Evolutionary conservation across 257 asterid species (phyloP), one percentile per base, ranked within the genome.

Genomic region (Ilex asprella): DNA sequence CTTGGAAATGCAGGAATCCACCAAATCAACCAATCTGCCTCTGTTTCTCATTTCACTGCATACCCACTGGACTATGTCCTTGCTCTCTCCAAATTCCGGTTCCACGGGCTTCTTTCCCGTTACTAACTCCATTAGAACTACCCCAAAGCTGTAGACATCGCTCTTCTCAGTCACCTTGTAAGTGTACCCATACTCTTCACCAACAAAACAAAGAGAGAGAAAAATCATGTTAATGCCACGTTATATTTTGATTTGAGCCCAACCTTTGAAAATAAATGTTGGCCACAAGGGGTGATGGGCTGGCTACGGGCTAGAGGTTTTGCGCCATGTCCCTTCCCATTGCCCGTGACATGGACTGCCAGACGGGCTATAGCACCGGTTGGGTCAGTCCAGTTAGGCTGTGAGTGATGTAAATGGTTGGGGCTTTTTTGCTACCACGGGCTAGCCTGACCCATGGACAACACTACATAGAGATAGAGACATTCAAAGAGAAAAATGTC

Each of bases 141-240:
- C 84, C 6, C 81, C 81, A 2, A 78, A 78, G 59, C 84, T 78
- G 66, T 75, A 78, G 41, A 78, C 84, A 21, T 78, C 84, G 39
- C 80, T 65, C 71, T 75, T 78, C 54, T 79, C 78, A 0, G 58
- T 73, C 62, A 79, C 78, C 58, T 61, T 79, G 60, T 56, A 58
- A 30, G 79, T 60, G 55, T 75, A 72, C 0, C 78, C 81, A 31
- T 73, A 79, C 68, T 75, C 84, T 79, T 58, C 31, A 62, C 66
- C 15, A 8, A 0, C 74, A 67, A 55, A 30, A 61, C 46, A 47
- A 41, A 52, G 41, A 56, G 58, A 53, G 51, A 32, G 56, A 62
- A 59, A 64, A 3, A 10, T 35, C 41, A 3, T 35, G 41, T 35
- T 35, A 35, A 35, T 35, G 41, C 5, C 5, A 35, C 1, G 27